A percentile compares a stretch with the other conserved stretches of the same genome.
Conservation (phyloP, 192 early-diverging fungal genomes). For the Anaeromyces robustus region DNA sequence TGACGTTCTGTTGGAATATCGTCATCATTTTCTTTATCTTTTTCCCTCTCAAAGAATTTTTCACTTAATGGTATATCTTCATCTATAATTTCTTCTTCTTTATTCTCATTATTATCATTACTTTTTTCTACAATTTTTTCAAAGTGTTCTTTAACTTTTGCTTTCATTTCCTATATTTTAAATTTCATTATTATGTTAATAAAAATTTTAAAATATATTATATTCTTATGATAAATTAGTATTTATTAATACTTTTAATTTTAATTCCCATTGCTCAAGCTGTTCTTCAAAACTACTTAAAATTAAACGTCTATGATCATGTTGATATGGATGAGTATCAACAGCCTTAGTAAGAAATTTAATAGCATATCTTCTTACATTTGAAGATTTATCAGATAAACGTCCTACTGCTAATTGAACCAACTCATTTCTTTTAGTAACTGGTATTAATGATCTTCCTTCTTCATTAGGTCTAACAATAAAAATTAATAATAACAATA, state of each 20-base stretch:
- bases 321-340: constrained; percentile 73
- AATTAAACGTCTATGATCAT: constrained; percentile 69
- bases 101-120: constrained; percentile 11
- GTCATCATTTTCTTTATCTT: constrained; percentile 8
- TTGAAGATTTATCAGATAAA: constrained; percentile 78
- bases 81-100: constrained; percentile 1
- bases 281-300: constrained; percentile 51
- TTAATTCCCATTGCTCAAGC: constrained; percentile 39
- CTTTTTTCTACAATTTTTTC: constrained; percentile 7
- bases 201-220: too few species aligned
- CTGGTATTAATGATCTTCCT: constrained; percentile 27
- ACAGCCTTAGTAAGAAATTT: constrained; percentile 67
- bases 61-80: too few species aligned
- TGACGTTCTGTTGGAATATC: constrained; percentile 7
- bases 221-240: too few species aligned
- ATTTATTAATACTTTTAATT: constrained; percentile 57
- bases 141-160: not conserved
- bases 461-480: constrained; percentile 19
- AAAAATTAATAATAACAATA: constrained; percentile 2
- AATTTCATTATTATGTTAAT: too few species aligned
- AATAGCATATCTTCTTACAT: constrained; percentile 80
- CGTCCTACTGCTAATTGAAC: constrained; percentile 54
- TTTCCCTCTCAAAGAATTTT: too few species aligned
- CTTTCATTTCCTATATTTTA: constrained; percentile 3
- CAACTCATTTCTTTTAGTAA: constrained; percentile 40